phyloP scores from a whole-genome alignment of 306 rosid genomes.

The Geum urbanum region DNA sequence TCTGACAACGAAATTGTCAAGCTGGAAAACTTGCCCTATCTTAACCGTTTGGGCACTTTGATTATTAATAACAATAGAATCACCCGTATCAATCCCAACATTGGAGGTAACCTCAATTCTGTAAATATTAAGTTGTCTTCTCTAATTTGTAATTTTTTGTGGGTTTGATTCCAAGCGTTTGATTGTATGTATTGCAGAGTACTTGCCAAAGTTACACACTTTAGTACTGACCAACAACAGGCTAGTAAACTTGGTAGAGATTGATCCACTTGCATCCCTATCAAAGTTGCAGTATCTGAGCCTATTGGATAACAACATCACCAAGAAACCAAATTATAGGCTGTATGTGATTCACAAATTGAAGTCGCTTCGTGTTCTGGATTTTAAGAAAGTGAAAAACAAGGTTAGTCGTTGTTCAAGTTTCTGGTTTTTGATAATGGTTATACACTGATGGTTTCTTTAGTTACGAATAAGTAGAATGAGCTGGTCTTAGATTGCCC shows the following conservation, averaged over 20 bases:
- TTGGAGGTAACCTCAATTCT: slow-evolving; percentile 55
- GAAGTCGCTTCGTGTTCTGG: slow-evolving; percentile 72
- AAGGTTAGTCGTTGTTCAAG: slow-evolving; percentile 40
- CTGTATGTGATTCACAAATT: slow-evolving; percentile 75
- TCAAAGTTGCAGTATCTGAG: slow-evolving; percentile 76
- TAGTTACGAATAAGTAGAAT: neutral
- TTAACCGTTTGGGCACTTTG: slow-evolving; percentile 82
- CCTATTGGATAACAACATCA: slow-evolving; percentile 78
- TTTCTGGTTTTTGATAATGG: neutral
- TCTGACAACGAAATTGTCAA: slow-evolving; percentile 95
- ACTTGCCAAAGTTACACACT: slow-evolving; percentile 77
- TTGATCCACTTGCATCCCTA: slow-evolving; percentile 79
- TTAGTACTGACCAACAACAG: slow-evolving; percentile 89
- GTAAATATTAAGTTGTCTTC: neutral
- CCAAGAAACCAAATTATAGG: slow-evolving; percentile 81
- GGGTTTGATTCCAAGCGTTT: neutral
- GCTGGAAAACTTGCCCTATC: slow-evolving; percentile 80
- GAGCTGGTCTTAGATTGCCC: neutral
- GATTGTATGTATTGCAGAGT: slow-evolving; percentile 47
- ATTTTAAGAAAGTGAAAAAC: slow-evolving; percentile 75
- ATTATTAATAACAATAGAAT: slow-evolving; percentile 82
- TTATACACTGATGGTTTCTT: neutral
- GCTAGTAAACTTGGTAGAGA: slow-evolving; percentile 87
- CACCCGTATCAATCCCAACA: slow-evolving; percentile 77
- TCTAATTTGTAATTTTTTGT: neutral